A percentile compares a stretch with the other conserved stretches of the same genome.
Evolutionary conservation across 2,329 filamentous ascomycete species (phyloP).

Genomic region (Coniosporium tulheliwenetii): DNA sequence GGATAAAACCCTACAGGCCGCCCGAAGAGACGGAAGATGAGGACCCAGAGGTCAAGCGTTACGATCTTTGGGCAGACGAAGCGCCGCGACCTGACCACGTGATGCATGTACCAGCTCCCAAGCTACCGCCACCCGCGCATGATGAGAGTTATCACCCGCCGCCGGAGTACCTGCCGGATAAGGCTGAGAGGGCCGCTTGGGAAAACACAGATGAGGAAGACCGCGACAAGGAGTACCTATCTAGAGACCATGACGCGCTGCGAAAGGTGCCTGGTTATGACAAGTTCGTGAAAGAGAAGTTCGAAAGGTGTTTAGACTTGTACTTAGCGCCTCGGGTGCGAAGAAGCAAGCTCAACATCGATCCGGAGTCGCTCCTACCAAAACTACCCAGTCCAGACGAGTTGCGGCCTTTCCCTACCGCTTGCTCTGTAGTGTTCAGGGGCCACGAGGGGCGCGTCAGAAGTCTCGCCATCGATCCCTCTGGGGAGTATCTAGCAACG

Average conservation of each 20-base stretch:
- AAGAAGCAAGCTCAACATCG: slow-evolving; percentile 91
- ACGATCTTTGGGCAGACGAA: slow-evolving; percentile 94
- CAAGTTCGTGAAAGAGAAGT: slow-evolving; percentile 83
- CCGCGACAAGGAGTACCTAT: slow-evolving; percentile 74
- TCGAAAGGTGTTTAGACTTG: slow-evolving; percentile 86
- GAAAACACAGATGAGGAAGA: slow-evolving; percentile 79
- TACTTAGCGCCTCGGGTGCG: slow-evolving; percentile 87
- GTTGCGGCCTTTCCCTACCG: slow-evolving; percentile 84
- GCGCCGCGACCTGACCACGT: slow-evolving; percentile 64
- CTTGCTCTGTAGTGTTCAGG: slow-evolving; percentile 71
- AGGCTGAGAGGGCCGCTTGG: slow-evolving; percentile 74
- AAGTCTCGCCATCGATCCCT: slow-evolving; percentile 69
- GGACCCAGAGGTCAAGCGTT: slow-evolving; percentile 55
- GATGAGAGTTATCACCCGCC: slow-evolving; percentile 96
- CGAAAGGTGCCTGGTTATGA: slow-evolving; percentile 88
- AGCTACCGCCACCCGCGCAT: slow-evolving; percentile 82
- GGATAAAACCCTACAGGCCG: slow-evolving; percentile 80
- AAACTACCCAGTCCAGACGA: slow-evolving; percentile 90
- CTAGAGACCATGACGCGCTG: slow-evolving; percentile 66
- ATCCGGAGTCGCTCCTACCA: slow-evolving; percentile 79
- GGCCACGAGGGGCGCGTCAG: slow-evolving; percentile 84
- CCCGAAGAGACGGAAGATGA: slow-evolving; percentile 58
- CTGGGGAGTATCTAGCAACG: slow-evolving; percentile 72
- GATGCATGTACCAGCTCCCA: slow-evolving; percentile 92
- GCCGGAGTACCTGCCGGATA: slow-evolving; percentile 78